Evolutionary conservation across 2,329 filamentous ascomycete species (phyloP), one percentile per base, ranked within the genome.

Genomic region (Macrophomina tecta): DNA sequence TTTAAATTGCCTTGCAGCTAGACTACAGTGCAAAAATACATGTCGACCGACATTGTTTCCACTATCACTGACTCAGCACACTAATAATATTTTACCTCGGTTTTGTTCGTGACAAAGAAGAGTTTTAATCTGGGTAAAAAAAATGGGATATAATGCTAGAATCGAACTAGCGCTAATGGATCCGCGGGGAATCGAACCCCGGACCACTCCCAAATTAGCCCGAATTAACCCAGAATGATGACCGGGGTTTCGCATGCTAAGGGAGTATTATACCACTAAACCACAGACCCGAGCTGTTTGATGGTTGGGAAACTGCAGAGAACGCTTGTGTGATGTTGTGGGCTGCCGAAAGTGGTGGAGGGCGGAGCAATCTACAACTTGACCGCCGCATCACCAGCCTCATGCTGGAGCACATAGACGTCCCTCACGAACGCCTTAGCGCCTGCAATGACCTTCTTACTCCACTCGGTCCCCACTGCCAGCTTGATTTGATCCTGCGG

Each of bases 401-500:
- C 58, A 7, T 36, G 46, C 0, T 9, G 12, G 23, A 64, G 28
- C 34, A 64, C 48, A 48, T 48, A 64, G 8, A 53, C n/a, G 11
- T 64, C 61, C 36, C 61, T 40, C 12, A 64, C 61, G 34, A 64
- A 64, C 3, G 61, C 61, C 61, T 42, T 64, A 6, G 61, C 61
- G 1, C 64, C 60, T 2, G 67, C 70, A 67, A 72, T 69, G 28
- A 73, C 70, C 66, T 46, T 70, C 69, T 69, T 73, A 48, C 69
- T 67, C 72, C 72, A 73, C 63, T 72, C 70, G 40, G 71, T 72
- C 64, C 64, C 62, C 23, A 67, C 64, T 40, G 66, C 68, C 52
- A 63, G 67, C 28, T 32, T 64, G 36, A 75, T 56, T 18, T 70
- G 70, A n/a, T 69, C 68, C 67, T 64, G 68, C 46, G 72, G 70